Evolutionary conservation across 805 yeast genomes (phyloP), one percentile per base, ranked within the genome.

Genomic region (Ogataea saltuana): DNA sequence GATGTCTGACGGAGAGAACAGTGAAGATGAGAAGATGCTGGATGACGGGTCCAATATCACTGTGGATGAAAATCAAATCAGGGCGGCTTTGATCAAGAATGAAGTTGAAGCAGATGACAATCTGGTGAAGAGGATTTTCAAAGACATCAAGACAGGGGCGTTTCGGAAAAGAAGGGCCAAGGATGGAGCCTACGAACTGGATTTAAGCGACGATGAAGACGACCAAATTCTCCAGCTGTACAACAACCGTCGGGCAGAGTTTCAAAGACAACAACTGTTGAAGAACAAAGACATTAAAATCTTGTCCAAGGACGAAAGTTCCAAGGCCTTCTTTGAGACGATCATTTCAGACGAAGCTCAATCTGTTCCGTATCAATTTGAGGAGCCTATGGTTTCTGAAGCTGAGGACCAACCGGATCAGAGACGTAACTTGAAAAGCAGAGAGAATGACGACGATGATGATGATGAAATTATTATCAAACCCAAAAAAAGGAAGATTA

Each of bases 21-120:
- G 87, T 19, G 95, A 86, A 48, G 86, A 85, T 56, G 93, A 85
- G 62, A 72, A 67, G 48, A 80, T 86, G 88, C 74, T 85, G 44
- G 91, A 86, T 63, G 88, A 86, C 68, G 71, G 74, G 21, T 72
- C 81, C 33, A 76, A 75, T 44, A 62, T 80, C 23, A 76, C 76
- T 35, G 69, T 80, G 42, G 76, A 81, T 52, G 75, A 80, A 45
- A 78, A 74, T 29, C 81, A 75, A 41, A 70, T 85, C 41, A 74
- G 84, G 42, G 71, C 73, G 41, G 72, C 74, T 57, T 69, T 81
- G 34, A 76, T 79, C 56, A 76, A 76, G 45, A 83, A 81, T 42
- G 80, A 81, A 46, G 76, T 78, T 18, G 76, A 75, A 41, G 72
- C 75, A 29, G 95, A 87, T 61, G 72, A 78, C 42, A 72, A 73